Evolutionary conservation across 192 early-diverging fungal genomes (phyloP), one percentile per base, ranked within the genome.

Genomic region (Linnemannia hyalina): DNA sequence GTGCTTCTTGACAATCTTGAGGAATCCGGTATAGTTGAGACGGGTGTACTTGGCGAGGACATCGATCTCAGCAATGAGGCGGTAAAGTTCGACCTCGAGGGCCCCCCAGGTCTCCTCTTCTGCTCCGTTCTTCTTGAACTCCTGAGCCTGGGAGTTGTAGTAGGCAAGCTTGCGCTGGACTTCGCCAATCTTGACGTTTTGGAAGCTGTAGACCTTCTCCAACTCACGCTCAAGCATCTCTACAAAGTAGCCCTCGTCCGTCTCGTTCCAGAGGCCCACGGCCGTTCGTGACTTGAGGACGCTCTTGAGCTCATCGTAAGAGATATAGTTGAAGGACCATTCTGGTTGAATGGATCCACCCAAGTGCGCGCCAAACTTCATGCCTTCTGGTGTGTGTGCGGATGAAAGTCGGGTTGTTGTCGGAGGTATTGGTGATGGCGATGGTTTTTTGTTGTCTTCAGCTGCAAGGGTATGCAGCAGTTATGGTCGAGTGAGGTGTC

Each of bases 1-100:
- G 86, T 99, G 98, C 89, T 99, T 99, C 90, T 99, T 99, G 85
- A 99, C 92, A 85, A 99, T 98, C 91, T 98, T 95, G 60, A 95
- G 90, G 74, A 97, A 95, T 10, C 94, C 96, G n/a, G 96, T 95
- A 81, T 95, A 97, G 90, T 97, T 97, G 74, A 97, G 90, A 13
- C 95, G 92, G 2, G 93, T 92, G 77, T 92, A 97, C 82, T 93
- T 94, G 47, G 95, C 92, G 35, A 97, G 82, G 76, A 95, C 93
- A 81, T 96, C 95, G 38, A 96, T 92, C 73, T 95, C 96, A 78
- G 92, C 91, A 36, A 95, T 93, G 73, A 97, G 94, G 16, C 88
- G 83, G 81, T 95, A 93, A 76, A 97, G 94, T 70, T 94, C 93
- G 23, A 91, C 80, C 82, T 95, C 93, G 44, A 95, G 89, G 38